Conservation (phyloP, 192 early-diverging fungal species). For the Thoreauomyces humboldtii region DNA sequence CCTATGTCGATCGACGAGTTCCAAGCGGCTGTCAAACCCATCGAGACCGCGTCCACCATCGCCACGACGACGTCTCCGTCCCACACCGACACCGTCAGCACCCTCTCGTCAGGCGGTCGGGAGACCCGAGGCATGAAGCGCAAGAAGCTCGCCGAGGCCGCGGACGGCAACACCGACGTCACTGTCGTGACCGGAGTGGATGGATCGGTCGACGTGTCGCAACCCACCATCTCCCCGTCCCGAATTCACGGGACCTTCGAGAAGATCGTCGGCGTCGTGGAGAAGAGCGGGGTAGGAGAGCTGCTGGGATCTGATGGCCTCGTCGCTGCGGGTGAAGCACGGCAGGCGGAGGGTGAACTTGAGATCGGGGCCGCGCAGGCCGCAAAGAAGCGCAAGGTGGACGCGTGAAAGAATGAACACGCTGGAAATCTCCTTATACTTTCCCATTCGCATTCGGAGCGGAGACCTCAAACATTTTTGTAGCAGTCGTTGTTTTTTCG, state of each 20-base stretch:
- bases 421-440: too few species aligned
- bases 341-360: constrained; percentile 5
- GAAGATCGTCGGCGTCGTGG: constrained; percentile 26
- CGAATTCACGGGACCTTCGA: constrained; percentile 19
- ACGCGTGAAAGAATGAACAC: constrained; percentile 4
- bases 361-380: constrained; percentile 18
- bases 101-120: constrained; percentile 9
- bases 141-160: constrained; percentile 25
- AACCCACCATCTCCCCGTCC: background rate
- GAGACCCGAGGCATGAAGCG: constrained; percentile 28
- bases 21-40: background rate
- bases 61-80: constrained; percentile 3
- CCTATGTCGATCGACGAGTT: constrained; percentile 27
- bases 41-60: background rate
- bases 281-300: constrained; percentile 23
- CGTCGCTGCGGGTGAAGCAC: constrained; percentile 22
- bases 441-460: too few species aligned
- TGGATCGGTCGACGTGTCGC: background rate
- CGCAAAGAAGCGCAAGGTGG: constrained; percentile 16
- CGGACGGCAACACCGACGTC: background rate
- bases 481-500: too few species aligned
- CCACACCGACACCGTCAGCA: too few species aligned
- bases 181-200: background rate
- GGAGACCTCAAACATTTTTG: too few species aligned
- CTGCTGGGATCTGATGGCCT: constrained; percentile 24